Evolutionary conservation across 305 asterid species (phyloP).

Genomic region (Fraxinus angustifolia): DNA sequence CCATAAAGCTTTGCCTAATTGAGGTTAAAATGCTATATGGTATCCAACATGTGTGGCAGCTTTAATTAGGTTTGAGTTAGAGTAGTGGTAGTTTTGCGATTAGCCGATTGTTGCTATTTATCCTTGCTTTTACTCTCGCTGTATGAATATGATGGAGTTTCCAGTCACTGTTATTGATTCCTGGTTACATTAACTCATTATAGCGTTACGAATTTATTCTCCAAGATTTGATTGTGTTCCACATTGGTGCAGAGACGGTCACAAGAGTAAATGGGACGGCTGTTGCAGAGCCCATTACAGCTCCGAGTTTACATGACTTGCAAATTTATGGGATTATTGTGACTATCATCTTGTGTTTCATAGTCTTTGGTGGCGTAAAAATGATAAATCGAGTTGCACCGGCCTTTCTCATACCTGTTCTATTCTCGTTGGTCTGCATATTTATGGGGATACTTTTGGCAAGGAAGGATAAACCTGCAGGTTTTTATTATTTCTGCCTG

Average conservation of each 20-base stretch:
- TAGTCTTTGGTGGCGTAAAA: conserved; percentile 97
- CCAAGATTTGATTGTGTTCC: conserved; percentile 33
- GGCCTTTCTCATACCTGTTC: conserved; percentile 84
- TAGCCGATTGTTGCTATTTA: not conserved
- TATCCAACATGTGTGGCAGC: not conserved
- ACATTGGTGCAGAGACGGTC: conserved; percentile 54
- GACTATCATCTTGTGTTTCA: conserved; percentile 86
- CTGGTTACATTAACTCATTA: not conserved
- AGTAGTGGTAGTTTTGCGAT: not conserved
- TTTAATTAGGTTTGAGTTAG: not conserved
- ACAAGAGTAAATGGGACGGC: conserved; percentile 76
- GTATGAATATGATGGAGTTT: not conserved
- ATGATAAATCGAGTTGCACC: conserved; percentile 97
- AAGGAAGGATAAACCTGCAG: conserved; percentile 64
- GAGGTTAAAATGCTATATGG: not conserved
- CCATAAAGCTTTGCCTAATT: not conserved
- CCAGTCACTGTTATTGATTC: not conserved
- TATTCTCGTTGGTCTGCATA: conserved; percentile 81
- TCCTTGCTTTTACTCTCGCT: not conserved
- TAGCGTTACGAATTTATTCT: conserved; percentile 16
- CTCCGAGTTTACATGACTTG: conserved; percentile 93
- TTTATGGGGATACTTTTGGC: conserved; percentile 80
- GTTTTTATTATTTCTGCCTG: conserved; percentile 33
- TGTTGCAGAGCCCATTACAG: conserved; percentile 67
- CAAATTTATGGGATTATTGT: conserved; percentile 91